Evolutionary conservation across 331 rosid species (phyloP).

Genomic region (Malus hybrid): DNA sequence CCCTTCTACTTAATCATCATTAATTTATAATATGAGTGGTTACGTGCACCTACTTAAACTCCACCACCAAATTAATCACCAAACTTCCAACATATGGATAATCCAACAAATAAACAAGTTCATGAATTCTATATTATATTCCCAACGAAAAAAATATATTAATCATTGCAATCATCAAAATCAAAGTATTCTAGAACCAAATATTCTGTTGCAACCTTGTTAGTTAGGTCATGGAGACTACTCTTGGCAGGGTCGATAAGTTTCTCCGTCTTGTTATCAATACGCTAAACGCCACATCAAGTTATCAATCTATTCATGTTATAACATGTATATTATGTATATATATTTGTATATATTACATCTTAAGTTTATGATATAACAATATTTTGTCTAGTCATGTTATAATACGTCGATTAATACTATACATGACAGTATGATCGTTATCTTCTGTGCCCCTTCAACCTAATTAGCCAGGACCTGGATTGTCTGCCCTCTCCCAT

Average conservation of each 20-base stretch:
- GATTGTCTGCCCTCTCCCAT: too few relatives aligned
- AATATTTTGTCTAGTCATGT: too few relatives aligned
- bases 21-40: neutral
- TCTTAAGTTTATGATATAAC: too few relatives aligned
- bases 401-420: too few relatives aligned
- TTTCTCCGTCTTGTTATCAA: too few relatives aligned
- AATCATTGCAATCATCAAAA: slow-evolving; percentile 13
- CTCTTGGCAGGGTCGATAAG: neutral
- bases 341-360: neutral
- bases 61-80: slow-evolving; percentile 4
- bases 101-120: slow-evolving; percentile 25
- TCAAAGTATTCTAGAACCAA: slow-evolving; percentile 12
- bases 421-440: too few relatives aligned
- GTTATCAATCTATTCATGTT: neutral
- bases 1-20: neutral
- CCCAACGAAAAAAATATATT: neutral
- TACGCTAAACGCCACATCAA: too few relatives aligned
- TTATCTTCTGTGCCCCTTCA: neutral
- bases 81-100: slow-evolving; percentile 11
- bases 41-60: neutral
- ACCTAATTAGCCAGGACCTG: slow-evolving; percentile 4
- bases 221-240: slow-evolving; percentile 22
- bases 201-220: slow-evolving; percentile 10
- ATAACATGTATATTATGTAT: too few relatives aligned
- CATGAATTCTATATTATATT: slow-evolving; percentile 15